Percentiles rank a stretch among this genome's conserved stretches.
Evolutionary conservation across 495 filamentous ascomycete species (phyloP).

Genomic region (Penicillium alfredii): DNA sequence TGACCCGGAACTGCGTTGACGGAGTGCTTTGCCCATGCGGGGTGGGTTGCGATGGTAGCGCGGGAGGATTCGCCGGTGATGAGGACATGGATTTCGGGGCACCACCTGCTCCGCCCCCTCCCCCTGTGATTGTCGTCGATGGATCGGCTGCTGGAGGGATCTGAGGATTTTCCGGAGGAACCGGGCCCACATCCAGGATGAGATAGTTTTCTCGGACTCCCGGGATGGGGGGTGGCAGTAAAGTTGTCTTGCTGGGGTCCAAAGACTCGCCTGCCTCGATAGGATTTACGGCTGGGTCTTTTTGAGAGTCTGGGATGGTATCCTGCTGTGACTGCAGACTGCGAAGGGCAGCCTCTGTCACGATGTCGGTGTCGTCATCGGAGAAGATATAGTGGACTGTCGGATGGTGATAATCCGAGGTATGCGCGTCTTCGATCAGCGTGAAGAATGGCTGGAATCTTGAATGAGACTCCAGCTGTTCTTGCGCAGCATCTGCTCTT

Average conservation of each 20-base stretch:
- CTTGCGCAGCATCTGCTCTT: slow-evolving; percentile 2
- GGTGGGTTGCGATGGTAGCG: slow-evolving; percentile 22
- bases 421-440: slow-evolving; percentile 44
- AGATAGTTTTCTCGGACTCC: slow-evolving; percentile 41
- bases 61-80: slow-evolving; percentile 11
- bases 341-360: slow-evolving; percentile 50
- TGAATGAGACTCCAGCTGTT: slow-evolving; percentile 10
- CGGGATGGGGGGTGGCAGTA: slow-evolving; percentile 36
- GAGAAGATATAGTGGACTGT: slow-evolving; percentile 86
- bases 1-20: slow-evolving; percentile 34
- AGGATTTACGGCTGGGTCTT: too few relatives aligned
- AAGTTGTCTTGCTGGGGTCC: slow-evolving; percentile 18
- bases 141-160: slow-evolving; percentile 4
- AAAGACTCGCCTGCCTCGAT: too few relatives aligned
- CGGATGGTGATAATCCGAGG: slow-evolving; percentile 59
- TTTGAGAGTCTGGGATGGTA: slow-evolving; percentile 7
- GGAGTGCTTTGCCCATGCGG: slow-evolving; percentile 22
- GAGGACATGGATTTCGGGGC: slow-evolving; percentile 16
- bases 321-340: slow-evolving; percentile 34
- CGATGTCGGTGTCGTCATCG: slow-evolving; percentile 63
- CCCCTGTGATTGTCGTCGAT: background rate
- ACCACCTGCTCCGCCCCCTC: background rate
- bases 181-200: slow-evolving; percentile 37
- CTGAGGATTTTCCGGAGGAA: slow-evolving; percentile 1
- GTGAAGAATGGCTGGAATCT: slow-evolving; percentile 49